Percentiles rank a stretch among this genome's conserved stretches.
Conservation (phyloP, 1,139 yeast species). For the Yamadazyma sp. region DNA sequence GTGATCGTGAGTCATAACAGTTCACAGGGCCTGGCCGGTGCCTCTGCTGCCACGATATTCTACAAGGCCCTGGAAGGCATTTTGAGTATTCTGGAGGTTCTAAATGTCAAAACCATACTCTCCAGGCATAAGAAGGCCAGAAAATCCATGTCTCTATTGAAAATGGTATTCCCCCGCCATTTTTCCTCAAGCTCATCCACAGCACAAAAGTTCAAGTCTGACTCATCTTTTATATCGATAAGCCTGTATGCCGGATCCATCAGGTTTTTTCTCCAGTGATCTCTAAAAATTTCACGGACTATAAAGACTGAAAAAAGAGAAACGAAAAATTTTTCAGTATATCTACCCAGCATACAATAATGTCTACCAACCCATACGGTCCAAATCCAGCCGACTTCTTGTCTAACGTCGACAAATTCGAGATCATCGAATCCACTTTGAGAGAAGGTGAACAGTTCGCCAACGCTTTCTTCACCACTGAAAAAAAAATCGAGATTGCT, state of each 20-base stretch:
- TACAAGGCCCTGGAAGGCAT: too few species aligned
- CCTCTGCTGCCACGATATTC: too few species aligned
- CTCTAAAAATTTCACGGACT: not conserved
- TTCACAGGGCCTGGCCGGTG: too few species aligned
- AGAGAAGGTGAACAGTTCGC: constrained; percentile 66
- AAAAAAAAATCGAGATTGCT: constrained; percentile 55
- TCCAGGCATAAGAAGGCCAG: too few species aligned
- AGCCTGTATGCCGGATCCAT: constrained; percentile 1
- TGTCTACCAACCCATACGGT: constrained; percentile 49
- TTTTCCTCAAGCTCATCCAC: not conserved
- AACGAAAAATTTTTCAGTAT: not conserved
- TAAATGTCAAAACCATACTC: too few species aligned
- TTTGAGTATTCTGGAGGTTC: too few species aligned
- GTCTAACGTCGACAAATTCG: constrained; percentile 53
- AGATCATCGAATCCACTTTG: constrained; percentile 55
- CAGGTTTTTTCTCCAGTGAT: not conserved
- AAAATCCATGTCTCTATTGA: not conserved
- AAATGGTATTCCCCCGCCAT: not conserved
- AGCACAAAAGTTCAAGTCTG: not conserved
- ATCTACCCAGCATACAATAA: not conserved
- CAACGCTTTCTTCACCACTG: constrained; percentile 55
- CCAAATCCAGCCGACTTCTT: constrained; percentile 60
- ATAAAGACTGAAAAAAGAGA: constrained; percentile 1
- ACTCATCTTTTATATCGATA: not conserved
- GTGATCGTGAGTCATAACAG: not conserved